Evolutionary conservation across 2,329 filamentous ascomycete genomes (phyloP), one percentile per base, ranked within the genome.

Genomic region (Fusarium nygamai): DNA sequence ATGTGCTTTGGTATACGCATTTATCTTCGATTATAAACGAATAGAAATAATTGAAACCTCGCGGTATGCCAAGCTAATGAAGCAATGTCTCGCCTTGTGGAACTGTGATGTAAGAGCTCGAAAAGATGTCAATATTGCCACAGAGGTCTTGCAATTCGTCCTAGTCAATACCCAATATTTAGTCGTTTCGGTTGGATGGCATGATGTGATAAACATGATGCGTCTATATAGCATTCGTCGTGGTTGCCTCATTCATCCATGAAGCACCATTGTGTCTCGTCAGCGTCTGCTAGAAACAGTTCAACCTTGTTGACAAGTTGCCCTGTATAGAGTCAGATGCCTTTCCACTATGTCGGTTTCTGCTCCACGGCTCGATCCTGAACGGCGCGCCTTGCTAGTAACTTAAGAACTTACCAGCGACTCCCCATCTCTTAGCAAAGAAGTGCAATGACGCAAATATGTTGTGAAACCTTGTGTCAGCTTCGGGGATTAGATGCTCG

Each of bases 371-470:
- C 47, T 64, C 50, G 44, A 65, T 48, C 33, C 27, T 54, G 64
- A 54, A 65, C 24, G 48, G 47, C 33, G 22, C 20, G 43, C 36
- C 58, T 66, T 70, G 67, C 66, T 54, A 70, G 36, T 46, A 58
- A 38, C 41, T 14, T 29, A 66, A 34, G 27, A 33, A 75, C 80
- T 64, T 61, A 81, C 80, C 80, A 34, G 80, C 81, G 69, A 81
- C 78, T 41, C 76, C 79, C 81, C 81, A 82, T 57, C 81, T 69
- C 69, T 82, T 82, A 13, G 80, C 80, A 43, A 81, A 81, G 67
- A 79, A 82, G 58, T 82, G 80, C 33, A 82, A 73, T 14, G 79
- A 79, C 36, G 80, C 79, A 67, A 80, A 82, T 27, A 81, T 78
- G 38, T 82, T 80, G 47, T 81, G 80, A 61, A 82, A 82, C 46